These are phyloP conservation scores for Beauveria pseudobassiana DNA, from an alignment of 2,329 filamentous ascomycete species.

Conservation along the genomic window DNA sequence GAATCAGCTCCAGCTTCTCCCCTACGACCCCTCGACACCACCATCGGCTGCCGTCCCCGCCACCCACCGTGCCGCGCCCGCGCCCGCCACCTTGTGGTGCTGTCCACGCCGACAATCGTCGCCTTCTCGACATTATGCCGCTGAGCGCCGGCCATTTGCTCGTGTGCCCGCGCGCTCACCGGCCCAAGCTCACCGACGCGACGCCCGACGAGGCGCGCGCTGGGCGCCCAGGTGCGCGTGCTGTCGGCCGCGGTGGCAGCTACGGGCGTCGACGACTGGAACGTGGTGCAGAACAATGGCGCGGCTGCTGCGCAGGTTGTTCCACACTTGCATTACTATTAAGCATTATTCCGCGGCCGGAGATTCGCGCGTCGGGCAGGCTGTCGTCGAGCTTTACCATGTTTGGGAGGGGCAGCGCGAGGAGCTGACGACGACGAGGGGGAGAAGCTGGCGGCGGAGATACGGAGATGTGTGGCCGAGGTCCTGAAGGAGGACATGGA, in stretches of 20 bases:
- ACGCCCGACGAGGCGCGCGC: conserved; percentile 55
- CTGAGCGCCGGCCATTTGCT: conserved; percentile 77
- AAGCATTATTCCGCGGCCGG: conserved; percentile 78
- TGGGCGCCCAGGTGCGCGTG: conserved; percentile 62
- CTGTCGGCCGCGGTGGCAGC: conserved; percentile 65
- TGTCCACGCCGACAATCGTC: conserved; percentile 69
- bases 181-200: conserved; percentile 69
- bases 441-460: conserved; percentile 45
- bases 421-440: conserved; percentile 71
- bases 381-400: conserved; percentile 66
- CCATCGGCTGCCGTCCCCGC: conserved; percentile 30
- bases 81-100: conserved; percentile 53
- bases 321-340: conserved; percentile 92
- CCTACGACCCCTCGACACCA: conserved; percentile 38
- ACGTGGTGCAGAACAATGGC: conserved; percentile 94
- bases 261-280: conserved; percentile 77
- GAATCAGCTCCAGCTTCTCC: conserved; percentile 43
- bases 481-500: conserved; percentile 37
- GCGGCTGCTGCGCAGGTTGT: conserved; percentile 86
- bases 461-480: conserved; percentile 42
- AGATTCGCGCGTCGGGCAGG: conserved; percentile 47
- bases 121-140: conserved; percentile 89
- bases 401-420: conserved; percentile 70
- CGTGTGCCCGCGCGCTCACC: conserved; percentile 70
- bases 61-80: conserved; percentile 20